phyloP scores from a whole-genome alignment of 495 filamentous ascomycete genomes.

The Penicillium argentinense region DNA sequence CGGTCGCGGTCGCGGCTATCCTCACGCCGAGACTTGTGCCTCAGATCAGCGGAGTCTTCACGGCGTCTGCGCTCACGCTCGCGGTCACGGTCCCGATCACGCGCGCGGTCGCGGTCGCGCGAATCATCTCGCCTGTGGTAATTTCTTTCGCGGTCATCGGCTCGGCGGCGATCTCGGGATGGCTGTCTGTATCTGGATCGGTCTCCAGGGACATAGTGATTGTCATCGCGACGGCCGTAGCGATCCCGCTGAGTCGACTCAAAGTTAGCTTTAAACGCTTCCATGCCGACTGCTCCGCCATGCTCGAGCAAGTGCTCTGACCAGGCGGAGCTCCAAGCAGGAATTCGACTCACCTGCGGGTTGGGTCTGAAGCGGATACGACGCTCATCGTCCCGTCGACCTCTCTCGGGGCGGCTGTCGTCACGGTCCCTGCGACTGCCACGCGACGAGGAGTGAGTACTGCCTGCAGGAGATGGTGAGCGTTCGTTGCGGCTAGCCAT shows the following conservation, averaged over 20 bases:
- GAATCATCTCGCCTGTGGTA: slow-evolving; percentile 80
- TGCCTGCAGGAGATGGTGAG: slow-evolving; percentile 96
- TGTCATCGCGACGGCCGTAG: slow-evolving; percentile 70
- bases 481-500: slow-evolving; percentile 92
- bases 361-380: too few species aligned
- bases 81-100: too few species aligned
- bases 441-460: slow-evolving; percentile 74
- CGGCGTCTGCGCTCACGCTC: slow-evolving; percentile 63
- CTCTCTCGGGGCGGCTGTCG: slow-evolving; percentile 65
- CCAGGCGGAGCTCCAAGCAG: too few species aligned
- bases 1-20: slow-evolving; percentile 60
- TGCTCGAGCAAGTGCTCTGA: too few species aligned
- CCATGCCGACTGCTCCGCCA: too few species aligned
- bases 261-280: too few species aligned
- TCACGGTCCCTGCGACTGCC: slow-evolving; percentile 74
- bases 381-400: slow-evolving; percentile 62
- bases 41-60: slow-evolving; percentile 76
- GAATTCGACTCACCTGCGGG: too few species aligned
- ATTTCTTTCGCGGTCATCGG: slow-evolving; percentile 67
- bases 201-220: too few species aligned
- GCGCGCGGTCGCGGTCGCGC: too few species aligned
- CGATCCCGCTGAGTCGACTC: slow-evolving; percentile 60
- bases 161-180: slow-evolving; percentile 62
- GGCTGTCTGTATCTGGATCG: slow-evolving; percentile 59
- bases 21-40: slow-evolving; percentile 66